These are phyloP conservation scores for Madurella mycetomatis DNA, from an alignment of 2,329 filamentous ascomycete species.

Conservation along the genomic window DNA sequence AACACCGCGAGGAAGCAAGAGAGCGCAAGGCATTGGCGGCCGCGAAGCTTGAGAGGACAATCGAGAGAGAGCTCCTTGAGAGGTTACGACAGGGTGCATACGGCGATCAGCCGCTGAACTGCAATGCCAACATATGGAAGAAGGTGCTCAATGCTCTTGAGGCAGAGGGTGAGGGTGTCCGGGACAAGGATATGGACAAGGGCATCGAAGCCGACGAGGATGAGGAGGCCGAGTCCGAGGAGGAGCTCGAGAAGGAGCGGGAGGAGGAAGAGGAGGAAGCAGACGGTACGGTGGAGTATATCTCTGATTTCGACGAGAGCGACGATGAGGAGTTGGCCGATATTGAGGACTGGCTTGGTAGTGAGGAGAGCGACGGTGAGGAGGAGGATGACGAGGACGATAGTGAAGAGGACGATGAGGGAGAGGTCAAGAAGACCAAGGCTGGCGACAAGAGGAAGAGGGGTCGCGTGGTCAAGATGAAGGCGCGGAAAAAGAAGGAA, in stretches of 20 bases:
- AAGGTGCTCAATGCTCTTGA: slow-evolving; percentile 91
- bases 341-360: slow-evolving; percentile 90
- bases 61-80: slow-evolving; percentile 92
- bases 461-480: slow-evolving; percentile 44
- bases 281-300: slow-evolving; percentile 81
- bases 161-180: slow-evolving; percentile 72
- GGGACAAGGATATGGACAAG: slow-evolving; percentile 85
- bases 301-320: slow-evolving; percentile 83
- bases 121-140: slow-evolving; percentile 94
- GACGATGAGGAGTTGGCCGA: slow-evolving; percentile 75
- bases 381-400: slow-evolving; percentile 54
- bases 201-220: slow-evolving; percentile 77
- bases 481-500: slow-evolving; percentile 65
- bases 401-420: slow-evolving; percentile 45
- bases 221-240: slow-evolving; percentile 62
- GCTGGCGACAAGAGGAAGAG: slow-evolving; percentile 55
- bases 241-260: slow-evolving; percentile 61
- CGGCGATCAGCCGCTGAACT: slow-evolving; percentile 89
- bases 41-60: slow-evolving; percentile 91
- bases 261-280: slow-evolving; percentile 68
- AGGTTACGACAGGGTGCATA: slow-evolving; percentile 87
- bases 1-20: slow-evolving; percentile 67
- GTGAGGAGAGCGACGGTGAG: slow-evolving; percentile 58
- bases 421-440: slow-evolving; percentile 48
- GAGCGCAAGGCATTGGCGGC: slow-evolving; percentile 68